Evolutionary conservation across 768 basidiomycete species (phyloP).

Genomic region (Suillus americanus): DNA sequence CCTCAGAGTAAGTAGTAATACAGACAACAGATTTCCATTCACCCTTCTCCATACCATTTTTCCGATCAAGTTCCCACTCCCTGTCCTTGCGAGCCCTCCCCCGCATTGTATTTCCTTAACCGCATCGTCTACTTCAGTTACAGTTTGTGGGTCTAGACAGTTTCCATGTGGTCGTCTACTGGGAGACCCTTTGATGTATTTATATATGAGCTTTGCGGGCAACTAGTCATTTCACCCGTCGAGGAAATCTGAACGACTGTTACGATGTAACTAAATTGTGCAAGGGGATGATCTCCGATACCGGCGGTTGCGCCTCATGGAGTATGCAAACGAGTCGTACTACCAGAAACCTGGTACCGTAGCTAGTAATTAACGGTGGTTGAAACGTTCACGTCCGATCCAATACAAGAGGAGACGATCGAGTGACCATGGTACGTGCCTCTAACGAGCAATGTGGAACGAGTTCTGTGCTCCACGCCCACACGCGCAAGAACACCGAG

Average conservation of each 20-base stretch:
- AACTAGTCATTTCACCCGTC: background rate
- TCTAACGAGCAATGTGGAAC: background rate
- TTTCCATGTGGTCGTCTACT: background rate
- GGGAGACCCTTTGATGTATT: background rate
- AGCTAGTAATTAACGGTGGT: background rate
- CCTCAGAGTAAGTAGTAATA: background rate
- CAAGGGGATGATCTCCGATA: background rate
- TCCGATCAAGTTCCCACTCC: background rate
- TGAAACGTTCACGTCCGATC: background rate
- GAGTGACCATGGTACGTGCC: background rate
- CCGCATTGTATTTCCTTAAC: slow-evolving; percentile 1
- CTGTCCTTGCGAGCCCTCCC: background rate
- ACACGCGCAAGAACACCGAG: background rate
- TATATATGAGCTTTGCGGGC: background rate
- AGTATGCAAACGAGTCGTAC: background rate
- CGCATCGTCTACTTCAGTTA: background rate
- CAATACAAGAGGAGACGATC: background rate
- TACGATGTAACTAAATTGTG: background rate
- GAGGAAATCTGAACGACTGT: background rate
- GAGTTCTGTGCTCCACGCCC: background rate
- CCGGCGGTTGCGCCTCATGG: background rate
- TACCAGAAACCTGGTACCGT: background rate
- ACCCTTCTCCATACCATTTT: background rate
- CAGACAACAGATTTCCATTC: background rate
- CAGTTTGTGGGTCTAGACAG: background rate